Percentiles rank a stretch among this genome's conserved stretches.
Evolutionary conservation across 2,329 filamentous ascomycete genomes (phyloP).

Genomic region (Talaromyces atroroseus): DNA sequence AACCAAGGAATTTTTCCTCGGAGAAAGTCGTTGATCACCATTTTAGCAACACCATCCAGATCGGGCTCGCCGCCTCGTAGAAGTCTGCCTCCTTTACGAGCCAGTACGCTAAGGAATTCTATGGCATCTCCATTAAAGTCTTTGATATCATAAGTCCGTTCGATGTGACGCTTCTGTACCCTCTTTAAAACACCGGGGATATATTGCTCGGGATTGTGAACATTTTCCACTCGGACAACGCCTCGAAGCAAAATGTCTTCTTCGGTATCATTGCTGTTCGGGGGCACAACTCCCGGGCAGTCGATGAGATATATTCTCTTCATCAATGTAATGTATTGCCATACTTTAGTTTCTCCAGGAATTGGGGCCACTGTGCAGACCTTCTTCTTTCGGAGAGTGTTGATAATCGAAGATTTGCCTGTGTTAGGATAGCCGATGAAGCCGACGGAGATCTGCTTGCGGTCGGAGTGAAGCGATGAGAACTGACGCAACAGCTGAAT

Average conservation of each 20-base stretch:
- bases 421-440: conserved; percentile 88
- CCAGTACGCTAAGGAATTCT: conserved; percentile 80
- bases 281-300: conserved; percentile 92
- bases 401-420: conserved; percentile 95
- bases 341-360: conserved; percentile 93
- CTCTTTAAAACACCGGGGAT: conserved; percentile 74
- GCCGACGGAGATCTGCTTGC: conserved; percentile 92
- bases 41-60: conserved; percentile 89
- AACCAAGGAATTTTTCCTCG: conserved; percentile 96
- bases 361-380: conserved; percentile 92
- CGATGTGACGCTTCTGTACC: conserved; percentile 81
- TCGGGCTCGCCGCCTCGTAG: conserved; percentile 93
- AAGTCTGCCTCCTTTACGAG: conserved; percentile 78
- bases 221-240: conserved; percentile 90
- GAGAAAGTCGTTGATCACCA: conserved; percentile 94
- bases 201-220: conserved; percentile 94
- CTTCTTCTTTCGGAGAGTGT: conserved; percentile 89
- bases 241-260: conserved; percentile 85
- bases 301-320: conserved; percentile 93
- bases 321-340: conserved; percentile 96
- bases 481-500: conserved; percentile 93
- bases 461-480: conserved; percentile 76
- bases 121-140: conserved; percentile 63
- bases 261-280: conserved; percentile 74
- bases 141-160: conserved; percentile 79